Evolutionary conservation across 257 asterid species (phyloP).

Genomic region (Solanum gracilifrons): DNA sequence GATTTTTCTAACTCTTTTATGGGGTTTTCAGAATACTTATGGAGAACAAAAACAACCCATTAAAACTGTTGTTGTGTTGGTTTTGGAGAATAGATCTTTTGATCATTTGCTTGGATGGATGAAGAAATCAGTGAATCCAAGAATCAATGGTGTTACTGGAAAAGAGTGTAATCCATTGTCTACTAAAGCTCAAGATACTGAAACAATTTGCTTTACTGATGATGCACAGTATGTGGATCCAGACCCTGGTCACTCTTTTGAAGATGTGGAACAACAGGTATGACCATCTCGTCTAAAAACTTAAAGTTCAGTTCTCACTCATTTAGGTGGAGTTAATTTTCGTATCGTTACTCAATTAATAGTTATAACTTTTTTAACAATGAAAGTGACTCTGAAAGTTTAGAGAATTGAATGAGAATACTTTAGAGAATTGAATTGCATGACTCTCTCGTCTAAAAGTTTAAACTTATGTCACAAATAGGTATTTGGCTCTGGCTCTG

Average conservation of each 20-base stretch:
- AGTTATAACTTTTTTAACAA: not conserved
- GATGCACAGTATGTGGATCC: slow-evolving; percentile 72
- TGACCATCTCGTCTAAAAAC: not conserved
- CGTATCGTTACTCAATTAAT: too few species aligned
- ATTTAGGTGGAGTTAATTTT: not conserved
- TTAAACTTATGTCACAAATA: not conserved
- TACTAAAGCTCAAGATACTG: slow-evolving; percentile 1
- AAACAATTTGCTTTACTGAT: slow-evolving; percentile 44
- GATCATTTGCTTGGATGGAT: slow-evolving; percentile 89
- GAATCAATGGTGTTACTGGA: slow-evolving; percentile 66
- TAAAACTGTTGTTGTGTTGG: slow-evolving; percentile 60
- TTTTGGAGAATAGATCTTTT: slow-evolving; percentile 70
- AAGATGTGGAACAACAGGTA: slow-evolving; percentile 56
- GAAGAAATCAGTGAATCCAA: slow-evolving; percentile 55
- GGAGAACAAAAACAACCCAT: slow-evolving; percentile 43
- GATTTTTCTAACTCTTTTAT: slow-evolving; percentile 19
- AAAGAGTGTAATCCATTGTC: slow-evolving; percentile 52
- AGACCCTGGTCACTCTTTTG: slow-evolving; percentile 81
- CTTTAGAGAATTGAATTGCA: not conserved
- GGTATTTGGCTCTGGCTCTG: slow-evolving; percentile 35
- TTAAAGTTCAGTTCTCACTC: not conserved
- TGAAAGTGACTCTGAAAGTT: not conserved
- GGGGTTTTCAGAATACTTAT: slow-evolving; percentile 7
- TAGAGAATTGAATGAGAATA: too few species aligned
- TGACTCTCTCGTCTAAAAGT: not conserved